Evolutionary conservation across 257 asterid species (phyloP).

Genomic region (Solanum chiquidenum): DNA sequence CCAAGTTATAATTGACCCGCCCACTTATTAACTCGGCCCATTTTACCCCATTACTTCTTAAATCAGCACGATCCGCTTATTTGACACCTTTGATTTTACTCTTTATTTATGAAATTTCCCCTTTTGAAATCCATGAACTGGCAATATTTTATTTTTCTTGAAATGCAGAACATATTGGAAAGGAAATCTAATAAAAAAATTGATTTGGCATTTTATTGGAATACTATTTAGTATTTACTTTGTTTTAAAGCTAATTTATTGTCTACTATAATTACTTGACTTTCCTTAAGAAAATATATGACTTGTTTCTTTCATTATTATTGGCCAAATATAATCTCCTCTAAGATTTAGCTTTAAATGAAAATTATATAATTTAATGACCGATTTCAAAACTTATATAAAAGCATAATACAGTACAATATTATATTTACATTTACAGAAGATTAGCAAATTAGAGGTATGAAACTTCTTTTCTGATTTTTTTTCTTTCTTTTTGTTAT

Average conservation of each 20-base stretch:
- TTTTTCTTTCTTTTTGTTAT: neutral
- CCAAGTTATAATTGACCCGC: neutral
- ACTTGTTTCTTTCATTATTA: neutral
- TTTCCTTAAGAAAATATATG: neutral
- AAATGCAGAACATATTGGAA: neutral
- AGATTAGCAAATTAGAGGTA: neutral
- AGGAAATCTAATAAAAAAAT: neutral
- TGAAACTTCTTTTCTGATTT: neutral
- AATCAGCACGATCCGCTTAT: too few species aligned
- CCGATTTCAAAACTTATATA: neutral
- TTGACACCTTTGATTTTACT: too few species aligned
- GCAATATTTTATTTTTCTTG: neutral
- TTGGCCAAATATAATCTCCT: neutral
- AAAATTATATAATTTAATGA: neutral
- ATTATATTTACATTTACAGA: neutral
- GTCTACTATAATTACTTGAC: neutral
- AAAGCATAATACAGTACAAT: neutral
- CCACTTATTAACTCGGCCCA: too few species aligned
- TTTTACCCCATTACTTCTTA: accelerated
- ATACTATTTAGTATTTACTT: neutral
- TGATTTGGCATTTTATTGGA: neutral
- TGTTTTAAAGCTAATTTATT: neutral
- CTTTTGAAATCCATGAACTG: neutral
- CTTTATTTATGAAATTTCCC: too few species aligned
- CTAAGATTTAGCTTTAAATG: neutral